Evolutionary conservation across 2,329 filamentous ascomycete genomes (phyloP), one percentile per base, ranked within the genome.

Genomic region (Pseudopyricularia javanii): DNA sequence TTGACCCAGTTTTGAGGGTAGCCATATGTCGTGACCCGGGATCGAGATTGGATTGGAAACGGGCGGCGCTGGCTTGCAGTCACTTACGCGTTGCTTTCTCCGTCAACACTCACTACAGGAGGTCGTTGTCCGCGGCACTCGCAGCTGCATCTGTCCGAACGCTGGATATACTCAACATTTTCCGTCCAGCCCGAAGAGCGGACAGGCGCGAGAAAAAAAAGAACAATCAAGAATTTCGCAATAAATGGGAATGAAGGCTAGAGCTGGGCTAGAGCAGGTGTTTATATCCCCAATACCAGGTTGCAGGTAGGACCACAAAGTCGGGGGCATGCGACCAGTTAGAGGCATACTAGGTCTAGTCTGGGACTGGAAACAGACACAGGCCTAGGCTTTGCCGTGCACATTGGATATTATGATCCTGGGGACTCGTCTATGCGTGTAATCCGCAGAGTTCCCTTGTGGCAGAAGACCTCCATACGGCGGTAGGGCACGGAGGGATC

Each of bases 71-170:
- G 28, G n/a, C 28, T 30, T 9, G 5, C 9, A 30, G 9, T 9
- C 8, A 45, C 60, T 35, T 56, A 72, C 72, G 65, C 70, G 74
- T 65, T 75, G 72, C 57, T 75, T 75, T 47, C 73, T 65, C 52
- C 72, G 65, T 26, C 71, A 70, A 51, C 73, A 75, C 55, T 75
- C 73, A 20, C 67, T 67, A 58, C 73, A 75, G 35, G 71, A 72
- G 20, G 69, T 72, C 8, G 63, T 64, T 6, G 56, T 56, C 34
- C 61, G 57, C 52, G 55, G 51, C n/a, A 58, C 55, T 51, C 57
- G 57, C 43, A 61, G 57, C 57, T 64, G 63, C 61, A 63, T 57
- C 55, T 50, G 60, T 57, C 66, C 64, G 60, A 63, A 61, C 62
- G 60, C 24, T 17, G 24, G 15, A 12, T 45, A 26, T 45, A 24